Evolutionary conservation across 2,329 filamentous ascomycete genomes (phyloP), one percentile per base, ranked within the genome.

Genomic region (Beauveria bassiana): DNA sequence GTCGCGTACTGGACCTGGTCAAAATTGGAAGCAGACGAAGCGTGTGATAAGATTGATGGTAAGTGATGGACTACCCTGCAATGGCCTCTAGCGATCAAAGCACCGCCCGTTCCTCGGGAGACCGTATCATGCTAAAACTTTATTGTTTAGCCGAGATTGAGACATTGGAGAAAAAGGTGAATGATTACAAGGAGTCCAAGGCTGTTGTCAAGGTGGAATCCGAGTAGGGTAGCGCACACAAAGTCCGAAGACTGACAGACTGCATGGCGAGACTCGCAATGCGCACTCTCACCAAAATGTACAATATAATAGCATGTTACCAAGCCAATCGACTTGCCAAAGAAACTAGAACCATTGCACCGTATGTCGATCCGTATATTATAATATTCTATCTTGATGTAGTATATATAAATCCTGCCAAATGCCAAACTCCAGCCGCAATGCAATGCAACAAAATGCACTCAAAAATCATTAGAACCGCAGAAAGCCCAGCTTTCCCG

Each of bases 1-100:
- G 68, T 89, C n/a, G 74, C 82, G 16, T 93, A 93, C 75, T 91
- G 84, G 77, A 77, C 76, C 16, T 95, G 90, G 90, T 71, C 84
- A 43, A 90, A 87, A 73, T 78, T 93, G 56, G 90, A 93, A 73
- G 82, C 83, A 40, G 81, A 90, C 59, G 90, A 95, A 75, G 78
- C 83, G 61, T 85, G 82, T 69, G 75, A 77, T 22, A 78, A 85
- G 50, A 83, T 82, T 66, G 75, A 82, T 66, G 81, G 86, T 87
- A 68, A 62, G 77, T 69, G 4, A n/a, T 20, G 6, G 2, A 12
- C 43, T 61, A 54, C 59, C 50, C 51, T 42, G 51, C 42, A 61
- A 16, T 31, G 10, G 20, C 12, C 7, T n/a, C 24, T 4, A 7
- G 20, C 22, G 18, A 51, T 22, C 0, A 18, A 24, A 10, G n/a